A percentile compares a stretch with the other conserved stretches of the same genome.
These are phyloP conservation scores for Phytophthora sp. DNA, from an alignment of 352 stramenopile species.

Conservation along the genomic window DNA sequence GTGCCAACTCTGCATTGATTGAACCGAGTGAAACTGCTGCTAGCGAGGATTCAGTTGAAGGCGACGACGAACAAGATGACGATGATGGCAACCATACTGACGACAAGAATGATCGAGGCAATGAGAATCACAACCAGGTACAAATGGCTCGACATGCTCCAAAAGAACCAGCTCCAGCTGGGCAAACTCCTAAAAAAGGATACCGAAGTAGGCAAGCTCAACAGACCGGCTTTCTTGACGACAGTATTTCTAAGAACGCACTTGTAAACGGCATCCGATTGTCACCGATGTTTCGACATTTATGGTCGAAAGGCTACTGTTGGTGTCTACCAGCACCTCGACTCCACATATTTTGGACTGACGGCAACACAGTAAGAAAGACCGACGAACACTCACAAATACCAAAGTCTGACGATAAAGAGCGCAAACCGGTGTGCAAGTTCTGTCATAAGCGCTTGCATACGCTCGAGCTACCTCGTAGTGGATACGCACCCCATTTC, in stretches of 20 bases:
- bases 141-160: not conserved
- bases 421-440: constrained; percentile 10
- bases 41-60: constrained; percentile 1
- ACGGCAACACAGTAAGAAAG: not conserved
- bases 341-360: constrained; percentile 37
- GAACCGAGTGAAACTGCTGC: not conserved
- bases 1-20: not conserved
- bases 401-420: not conserved
- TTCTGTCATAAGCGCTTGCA: constrained; percentile 44
- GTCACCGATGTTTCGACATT: constrained; percentile 43
- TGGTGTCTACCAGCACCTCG: constrained; percentile 42
- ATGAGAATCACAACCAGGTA: not conserved
- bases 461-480: constrained; percentile 29
- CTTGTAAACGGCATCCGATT: constrained; percentile 50
- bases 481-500: constrained; percentile 56
- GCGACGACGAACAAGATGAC: not conserved
- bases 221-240: not conserved
- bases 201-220: not conserved
- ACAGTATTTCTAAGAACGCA: constrained; percentile 20
- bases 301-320: constrained; percentile 66
- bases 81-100: not conserved
- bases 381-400: not conserved
- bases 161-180: constrained; percentile 9
- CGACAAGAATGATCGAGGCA: not conserved
- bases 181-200: constrained; percentile 4